Evolutionary conservation across 192 early-diverging fungal genomes (phyloP), one percentile per base, ranked within the genome.

Genomic region (Gaertneriomyces sp.): DNA sequence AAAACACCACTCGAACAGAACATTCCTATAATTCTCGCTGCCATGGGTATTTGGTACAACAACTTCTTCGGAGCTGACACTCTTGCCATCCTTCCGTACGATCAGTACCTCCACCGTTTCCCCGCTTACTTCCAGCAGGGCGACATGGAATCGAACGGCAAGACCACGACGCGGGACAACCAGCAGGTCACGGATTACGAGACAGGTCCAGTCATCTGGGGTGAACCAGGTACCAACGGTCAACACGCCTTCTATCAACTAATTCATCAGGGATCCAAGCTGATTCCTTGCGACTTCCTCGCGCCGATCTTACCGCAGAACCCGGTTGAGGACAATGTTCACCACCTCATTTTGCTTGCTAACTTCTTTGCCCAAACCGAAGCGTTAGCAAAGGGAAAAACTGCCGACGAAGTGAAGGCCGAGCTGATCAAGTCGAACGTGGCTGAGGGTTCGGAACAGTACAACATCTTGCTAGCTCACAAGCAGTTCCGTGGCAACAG

Each of bases 191-290:
- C 58, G 5, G 72, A 90, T 64, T 91, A 93, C 77, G 80, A 85
- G 56, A 94, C 95, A 40, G 68, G 68, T 16, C 96, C 96, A 19
- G 95, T 98, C 74, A 96, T 99, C 70, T 98, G 95, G 91, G 96
- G 96, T 72, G 96, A 99, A 76, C 94, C 96, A 41, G 96, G 96
- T 45, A 99, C 96, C 68, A 99, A 99, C 76, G 96, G 94, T 53
- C 96, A 99, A 76, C 96, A 99, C 60, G 94, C 96, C 40, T 99
- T 99, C 81, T 99, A 99, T 76, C 96, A 99, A 79, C 80, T 99
- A 64, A 95, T 99, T 72, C 96, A 99, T 82, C 96, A 99, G 81
- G 96, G 96, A 45, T 96, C 95, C 43, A 98, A 98, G 75, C 77
- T 98, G 20, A 89, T 96, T 58, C 96, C 96, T 33, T 86, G 85